Evolutionary conservation across 2,329 filamentous ascomycete genomes (phyloP), one percentile per base, ranked within the genome.

Genomic region (Aureobasidium musti): DNA sequence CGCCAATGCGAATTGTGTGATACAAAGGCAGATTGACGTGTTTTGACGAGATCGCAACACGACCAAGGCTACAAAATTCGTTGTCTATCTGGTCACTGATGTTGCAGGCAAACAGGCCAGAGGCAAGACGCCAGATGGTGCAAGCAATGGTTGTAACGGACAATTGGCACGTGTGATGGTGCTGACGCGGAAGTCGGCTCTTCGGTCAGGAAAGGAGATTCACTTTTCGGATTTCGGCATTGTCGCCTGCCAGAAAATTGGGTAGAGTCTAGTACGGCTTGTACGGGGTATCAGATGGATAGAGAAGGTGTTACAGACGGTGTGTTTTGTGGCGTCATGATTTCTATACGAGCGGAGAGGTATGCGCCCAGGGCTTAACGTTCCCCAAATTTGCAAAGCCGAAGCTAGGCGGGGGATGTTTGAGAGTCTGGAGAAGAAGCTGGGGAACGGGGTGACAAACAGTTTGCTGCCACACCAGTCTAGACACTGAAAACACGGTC

Each of bases 401-500:
- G 59, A 35, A 45, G 45, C 41, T 63, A 63, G n/a, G 59, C 59
- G 59, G 28, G 33, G 39, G 19, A 28, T 8, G 8, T 35, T 35
- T 33, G 30, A 33, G 43, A 33, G 39, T 23, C 39, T 28, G 54
- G 53, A 35, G 30, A 59, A 30, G 5, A 33, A 35, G 13, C 54
- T 45, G 54, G 54, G 53, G 39, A 10, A 6, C 11, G 37, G n/a
- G 23, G 39, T 7, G 35, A 23, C 13, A 26, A 39, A 49, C 57
- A 33, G 56, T 45, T 26, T 57, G 35, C 35, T 56, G 35, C 21
- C 52, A 56, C 30, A 13, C 52, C 35, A 45, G 53, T 65, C 54
- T 67, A 69, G 41, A 69, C 66, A 57, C 53, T 50, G 28, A 67
- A 65, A 45, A 66, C 60, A 47, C 68, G 61, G 23, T 65, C 61